phyloP scores from a whole-genome alignment of 768 basidiomycete genomes.

The Mycena alexandri region DNA sequence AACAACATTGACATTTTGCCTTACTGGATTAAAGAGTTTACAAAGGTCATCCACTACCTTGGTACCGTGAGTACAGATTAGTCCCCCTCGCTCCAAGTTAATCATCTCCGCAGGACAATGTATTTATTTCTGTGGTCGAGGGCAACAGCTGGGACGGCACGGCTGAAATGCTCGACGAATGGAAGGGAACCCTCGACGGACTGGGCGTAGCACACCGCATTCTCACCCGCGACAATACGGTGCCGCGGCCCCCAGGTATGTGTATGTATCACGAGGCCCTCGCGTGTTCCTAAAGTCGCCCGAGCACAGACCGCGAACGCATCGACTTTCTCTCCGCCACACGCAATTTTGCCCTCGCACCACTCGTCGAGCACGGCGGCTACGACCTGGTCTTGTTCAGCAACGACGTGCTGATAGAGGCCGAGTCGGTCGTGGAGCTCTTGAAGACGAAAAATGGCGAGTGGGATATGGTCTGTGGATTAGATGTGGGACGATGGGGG shows the following conservation, averaged over 20 bases:
- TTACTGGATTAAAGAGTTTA: constrained; percentile 53
- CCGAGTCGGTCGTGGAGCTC: constrained; percentile 56
- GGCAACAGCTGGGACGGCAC: constrained; percentile 53
- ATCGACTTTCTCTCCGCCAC: constrained; percentile 53
- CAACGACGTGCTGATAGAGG: constrained; percentile 57
- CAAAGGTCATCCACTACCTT: constrained; percentile 52
- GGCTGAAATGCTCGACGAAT: constrained; percentile 45
- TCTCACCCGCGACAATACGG: constrained; percentile 43
- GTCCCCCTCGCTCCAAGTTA: background rate
- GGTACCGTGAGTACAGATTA: constrained; percentile 40
- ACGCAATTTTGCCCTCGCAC: constrained; percentile 57
- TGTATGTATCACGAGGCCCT: background rate
- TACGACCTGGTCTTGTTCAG: constrained; percentile 57
- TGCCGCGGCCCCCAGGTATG: constrained; percentile 38
- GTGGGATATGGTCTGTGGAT: constrained; percentile 59
- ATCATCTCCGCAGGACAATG: constrained; percentile 44
- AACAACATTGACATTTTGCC: constrained; percentile 54
- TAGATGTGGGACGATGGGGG: constrained; percentile 53
- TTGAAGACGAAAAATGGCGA: constrained; percentile 52
- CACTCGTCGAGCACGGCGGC: constrained; percentile 51
- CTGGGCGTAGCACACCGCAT: constrained; percentile 46
- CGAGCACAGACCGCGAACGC: constrained; percentile 35
- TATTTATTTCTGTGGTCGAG: constrained; percentile 43
- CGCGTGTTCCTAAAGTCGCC: background rate
- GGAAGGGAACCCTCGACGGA: constrained; percentile 42